phyloP scores from a whole-genome alignment of 148 eudicot genomes.

The Spergularia marina region DNA sequence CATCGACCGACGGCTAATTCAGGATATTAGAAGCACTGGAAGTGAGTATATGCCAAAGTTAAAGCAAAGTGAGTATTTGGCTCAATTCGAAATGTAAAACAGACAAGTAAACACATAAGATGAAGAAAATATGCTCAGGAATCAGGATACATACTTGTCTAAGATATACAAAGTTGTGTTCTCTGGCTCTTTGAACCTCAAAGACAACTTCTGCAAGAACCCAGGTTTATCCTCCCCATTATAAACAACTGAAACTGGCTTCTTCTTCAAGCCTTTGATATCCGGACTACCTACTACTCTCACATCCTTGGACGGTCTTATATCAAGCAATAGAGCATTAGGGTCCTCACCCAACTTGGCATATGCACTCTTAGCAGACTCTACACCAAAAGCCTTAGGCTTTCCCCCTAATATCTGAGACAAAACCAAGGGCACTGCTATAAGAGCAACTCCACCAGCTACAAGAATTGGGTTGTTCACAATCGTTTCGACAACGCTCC shows the following conservation, averaged over 20 bases:
- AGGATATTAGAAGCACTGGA: no score
- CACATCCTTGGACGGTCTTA: conserved; percentile 54
- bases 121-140: background rate
- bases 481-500: conserved; percentile 51
- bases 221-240: conserved; percentile 74
- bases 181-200: conserved; percentile 87
- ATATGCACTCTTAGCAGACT: conserved; percentile 73
- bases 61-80: no score
- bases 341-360: conserved; percentile 71
- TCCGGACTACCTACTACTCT: conserved; percentile 73
- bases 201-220: conserved; percentile 80
- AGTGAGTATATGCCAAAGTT: no score
- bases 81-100: no score
- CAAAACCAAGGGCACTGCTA: conserved; percentile 67
- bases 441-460: conserved; percentile 62
- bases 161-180: conserved; percentile 79
- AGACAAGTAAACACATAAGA: background rate
- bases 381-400: conserved; percentile 71
- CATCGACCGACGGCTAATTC: no score
- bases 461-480: conserved; percentile 56
- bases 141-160: conserved; percentile 70
- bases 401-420: conserved; percentile 64
- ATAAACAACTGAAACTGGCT: conserved; percentile 58
- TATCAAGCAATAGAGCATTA: conserved; percentile 76
- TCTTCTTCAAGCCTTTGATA: conserved; percentile 70